A percentile compares a stretch with the other conserved stretches of the same genome.
Evolutionary conservation across 495 filamentous ascomycete genomes (phyloP).

Genomic region (Talaromyces ruber): DNA sequence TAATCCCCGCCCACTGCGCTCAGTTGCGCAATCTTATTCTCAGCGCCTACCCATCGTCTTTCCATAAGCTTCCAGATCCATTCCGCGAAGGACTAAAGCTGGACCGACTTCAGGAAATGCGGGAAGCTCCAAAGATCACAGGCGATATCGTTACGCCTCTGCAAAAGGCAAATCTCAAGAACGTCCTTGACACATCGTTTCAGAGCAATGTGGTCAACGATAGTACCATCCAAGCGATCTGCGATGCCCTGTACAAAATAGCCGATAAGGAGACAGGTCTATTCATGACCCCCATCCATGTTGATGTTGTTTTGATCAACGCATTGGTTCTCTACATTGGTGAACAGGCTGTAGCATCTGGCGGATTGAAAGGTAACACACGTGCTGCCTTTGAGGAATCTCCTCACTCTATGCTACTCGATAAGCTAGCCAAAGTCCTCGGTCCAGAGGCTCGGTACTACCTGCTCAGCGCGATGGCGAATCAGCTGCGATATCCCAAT

Average conservation of each 20-base stretch:
- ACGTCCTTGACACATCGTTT: conserved; percentile 57
- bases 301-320: conserved; percentile 67
- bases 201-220: conserved; percentile 50
- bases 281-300: conserved; percentile 50
- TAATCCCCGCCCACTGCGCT: conserved; percentile 74
- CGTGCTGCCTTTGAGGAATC: conserved; percentile 61
- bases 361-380: conserved; percentile 47
- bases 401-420: conserved; percentile 65
- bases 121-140: conserved; percentile 51
- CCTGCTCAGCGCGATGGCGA: conserved; percentile 73
- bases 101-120: conserved; percentile 71
- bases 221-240: conserved; percentile 61
- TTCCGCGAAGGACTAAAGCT: conserved; percentile 72
- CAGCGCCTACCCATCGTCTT: conserved; percentile 68
- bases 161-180: conserved; percentile 53
- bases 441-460: conserved; percentile 76
- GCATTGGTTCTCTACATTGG: conserved; percentile 79
- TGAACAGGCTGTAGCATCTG: conserved; percentile 50
- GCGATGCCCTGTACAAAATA: conserved; percentile 53
- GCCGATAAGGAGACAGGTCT: conserved; percentile 47
- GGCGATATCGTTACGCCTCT: conserved; percentile 54
- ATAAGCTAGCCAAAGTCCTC: conserved; percentile 63
- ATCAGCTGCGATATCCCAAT: conserved; percentile 87
- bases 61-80: conserved; percentile 72
- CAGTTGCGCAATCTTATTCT: conserved; percentile 88